These are phyloP conservation scores for Fennellomyces sp. DNA, from an alignment of 371 early-diverging fungal genomes.

Conservation along the genomic window DNA sequence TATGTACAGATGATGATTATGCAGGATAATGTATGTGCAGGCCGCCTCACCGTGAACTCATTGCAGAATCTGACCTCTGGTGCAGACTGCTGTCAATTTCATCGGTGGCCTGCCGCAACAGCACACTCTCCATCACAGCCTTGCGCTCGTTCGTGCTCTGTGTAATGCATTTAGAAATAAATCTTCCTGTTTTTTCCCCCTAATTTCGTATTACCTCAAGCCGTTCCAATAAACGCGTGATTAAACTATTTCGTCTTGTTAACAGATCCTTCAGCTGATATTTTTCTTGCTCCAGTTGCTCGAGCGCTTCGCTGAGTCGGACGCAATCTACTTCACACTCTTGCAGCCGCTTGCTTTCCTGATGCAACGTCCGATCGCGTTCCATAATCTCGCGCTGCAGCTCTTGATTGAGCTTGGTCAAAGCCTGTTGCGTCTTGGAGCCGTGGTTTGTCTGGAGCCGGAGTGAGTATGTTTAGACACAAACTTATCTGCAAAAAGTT, in stretches of 20 bases:
- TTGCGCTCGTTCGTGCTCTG: conserved; percentile 40
- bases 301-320: conserved; percentile 10
- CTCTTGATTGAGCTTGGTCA: conserved; percentile 28
- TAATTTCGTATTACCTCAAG: conserved; percentile 29
- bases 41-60: conserved; percentile 5
- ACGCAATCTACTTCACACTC: not conserved
- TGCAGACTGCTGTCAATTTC: conserved; percentile 13
- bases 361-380: conserved; percentile 15
- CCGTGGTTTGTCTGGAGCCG: not conserved
- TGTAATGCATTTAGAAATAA: not conserved
- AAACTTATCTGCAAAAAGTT: not conserved
- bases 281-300: conserved; percentile 7
- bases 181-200: not conserved
- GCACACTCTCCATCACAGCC: conserved; percentile 41
- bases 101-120: conserved; percentile 46
- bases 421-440: conserved; percentile 9
- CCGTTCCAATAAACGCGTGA: conserved; percentile 24
- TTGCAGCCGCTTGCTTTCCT: conserved; percentile 11
- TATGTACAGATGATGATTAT: not conserved
- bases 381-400: conserved; percentile 29
- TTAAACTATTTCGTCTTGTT: conserved; percentile 21
- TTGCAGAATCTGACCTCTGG: conserved; percentile 4
- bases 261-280: conserved; percentile 15
- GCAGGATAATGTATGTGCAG: conserved; percentile 1
- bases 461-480: not conserved